Evolutionary conservation across 345 rosid species (phyloP).

Genomic region (Kernera saxatilis): DNA sequence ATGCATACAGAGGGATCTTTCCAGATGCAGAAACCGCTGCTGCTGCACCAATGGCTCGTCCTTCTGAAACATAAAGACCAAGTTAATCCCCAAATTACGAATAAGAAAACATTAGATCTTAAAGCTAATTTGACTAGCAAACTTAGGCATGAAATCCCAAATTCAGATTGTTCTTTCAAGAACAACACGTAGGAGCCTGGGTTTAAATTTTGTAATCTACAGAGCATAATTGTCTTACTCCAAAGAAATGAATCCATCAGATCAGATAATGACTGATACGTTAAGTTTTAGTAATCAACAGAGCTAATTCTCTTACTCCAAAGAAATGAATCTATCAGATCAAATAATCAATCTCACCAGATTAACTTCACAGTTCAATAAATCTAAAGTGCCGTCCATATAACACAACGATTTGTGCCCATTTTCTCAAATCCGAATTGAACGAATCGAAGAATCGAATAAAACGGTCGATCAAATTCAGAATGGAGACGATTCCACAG

Average conservation of each 20-base stretch:
- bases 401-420: background rate
- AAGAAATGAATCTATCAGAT: background rate
- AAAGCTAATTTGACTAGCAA: background rate
- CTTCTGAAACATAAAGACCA: slow-evolving; percentile 37
- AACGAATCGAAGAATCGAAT: background rate
- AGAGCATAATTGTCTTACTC: background rate
- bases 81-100: background rate
- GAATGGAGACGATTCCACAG: background rate
- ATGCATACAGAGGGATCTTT: slow-evolving; percentile 47
- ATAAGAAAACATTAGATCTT: background rate
- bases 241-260: background rate
- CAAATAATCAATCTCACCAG: background rate
- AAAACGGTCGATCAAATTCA: background rate
- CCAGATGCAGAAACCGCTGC: slow-evolving; percentile 54
- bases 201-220: no score
- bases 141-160: background rate
- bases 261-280: background rate
- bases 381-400: background rate
- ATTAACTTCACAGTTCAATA: background rate
- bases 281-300: background rate
- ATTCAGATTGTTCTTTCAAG: background rate
- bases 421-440: background rate
- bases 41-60: slow-evolving; percentile 66
- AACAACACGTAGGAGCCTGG: no score
- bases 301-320: background rate